phyloP scores from a whole-genome alignment of 177 flowering plant genomes.

The Telopea speciosissima region DNA sequence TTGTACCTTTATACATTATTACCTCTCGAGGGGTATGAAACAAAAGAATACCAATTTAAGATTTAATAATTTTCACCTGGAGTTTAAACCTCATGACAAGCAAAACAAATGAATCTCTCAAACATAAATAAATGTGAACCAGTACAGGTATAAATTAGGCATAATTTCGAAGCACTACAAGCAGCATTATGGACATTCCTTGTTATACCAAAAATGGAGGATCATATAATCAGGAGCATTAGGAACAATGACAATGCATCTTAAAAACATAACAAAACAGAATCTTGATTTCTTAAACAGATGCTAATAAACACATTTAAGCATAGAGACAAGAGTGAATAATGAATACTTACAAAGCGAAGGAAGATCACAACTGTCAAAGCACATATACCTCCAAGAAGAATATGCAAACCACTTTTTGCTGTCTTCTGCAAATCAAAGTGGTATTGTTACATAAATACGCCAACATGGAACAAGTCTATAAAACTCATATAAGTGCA shows the following conservation, averaged over 20 bases:
- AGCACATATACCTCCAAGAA: conserved; percentile 91
- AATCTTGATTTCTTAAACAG: no score
- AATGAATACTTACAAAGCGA: conserved; percentile 72
- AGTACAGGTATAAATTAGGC: not conserved
- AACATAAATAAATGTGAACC: not conserved
- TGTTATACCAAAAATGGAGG: no score
- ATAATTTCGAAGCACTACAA: no score
- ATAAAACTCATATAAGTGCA: not conserved
- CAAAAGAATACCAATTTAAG: not conserved
- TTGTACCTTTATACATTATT: not conserved
- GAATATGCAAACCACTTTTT: conserved; percentile 88
- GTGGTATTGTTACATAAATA: conserved; percentile 5
- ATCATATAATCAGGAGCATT: no score
- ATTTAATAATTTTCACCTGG: not conserved
- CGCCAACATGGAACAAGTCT: not conserved
- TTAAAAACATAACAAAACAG: no score
- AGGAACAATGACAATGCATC: no score
- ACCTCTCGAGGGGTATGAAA: not conserved
- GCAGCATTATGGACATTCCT: no score
- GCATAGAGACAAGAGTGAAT: not conserved
- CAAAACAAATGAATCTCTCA: not conserved
- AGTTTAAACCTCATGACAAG: no score
- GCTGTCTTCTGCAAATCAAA: conserved; percentile 78
- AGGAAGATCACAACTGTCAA: conserved; percentile 83
- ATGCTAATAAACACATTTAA: not conserved